These are phyloP conservation scores for Cutaneotrichosporon cavernicola DNA, from an alignment of 1,284 basidiomycete genomes.

Conservation along the genomic window DNA sequence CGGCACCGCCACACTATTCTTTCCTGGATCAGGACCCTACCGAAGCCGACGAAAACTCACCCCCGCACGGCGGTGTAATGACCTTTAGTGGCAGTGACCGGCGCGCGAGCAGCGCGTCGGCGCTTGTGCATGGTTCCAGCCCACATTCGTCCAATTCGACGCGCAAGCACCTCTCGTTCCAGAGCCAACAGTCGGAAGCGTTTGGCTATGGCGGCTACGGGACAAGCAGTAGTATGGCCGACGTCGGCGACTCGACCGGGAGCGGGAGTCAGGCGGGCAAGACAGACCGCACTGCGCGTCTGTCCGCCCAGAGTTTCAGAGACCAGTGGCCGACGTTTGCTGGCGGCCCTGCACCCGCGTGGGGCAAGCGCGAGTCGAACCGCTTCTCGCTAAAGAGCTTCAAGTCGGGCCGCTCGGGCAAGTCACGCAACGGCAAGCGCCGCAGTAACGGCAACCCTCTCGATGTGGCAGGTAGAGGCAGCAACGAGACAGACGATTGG, in stretches of 20 bases:
- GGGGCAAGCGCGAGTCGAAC: slow-evolving; percentile 22
- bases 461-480: neutral
- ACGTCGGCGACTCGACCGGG: slow-evolving; percentile 4
- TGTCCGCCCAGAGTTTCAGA: slow-evolving; percentile 4
- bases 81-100: slow-evolving; percentile 6
- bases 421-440: slow-evolving; percentile 16
- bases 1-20: slow-evolving; percentile 15
- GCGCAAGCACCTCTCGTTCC: slow-evolving; percentile 10
- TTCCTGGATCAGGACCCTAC: slow-evolving; percentile 23
- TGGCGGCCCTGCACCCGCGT: slow-evolving; percentile 22
- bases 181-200: slow-evolving; percentile 1
- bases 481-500: slow-evolving; percentile 8
- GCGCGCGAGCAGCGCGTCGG: slow-evolving; percentile 1
- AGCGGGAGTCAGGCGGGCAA: neutral
- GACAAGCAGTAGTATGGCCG: slow-evolving; percentile 10
- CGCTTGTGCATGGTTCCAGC: neutral
- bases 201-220: neutral
- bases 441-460: neutral
- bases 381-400: slow-evolving; percentile 11
- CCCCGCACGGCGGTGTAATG: slow-evolving; percentile 6
- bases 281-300: neutral
- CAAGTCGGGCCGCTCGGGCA: slow-evolving; percentile 9
- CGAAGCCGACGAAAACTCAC: neutral
- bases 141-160: neutral
- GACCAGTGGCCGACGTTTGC: slow-evolving; percentile 17